Base-by-base conservation (phyloP, 768 basidiomycete genomes). In the Rubroboletus pulcherrimus region DNA sequence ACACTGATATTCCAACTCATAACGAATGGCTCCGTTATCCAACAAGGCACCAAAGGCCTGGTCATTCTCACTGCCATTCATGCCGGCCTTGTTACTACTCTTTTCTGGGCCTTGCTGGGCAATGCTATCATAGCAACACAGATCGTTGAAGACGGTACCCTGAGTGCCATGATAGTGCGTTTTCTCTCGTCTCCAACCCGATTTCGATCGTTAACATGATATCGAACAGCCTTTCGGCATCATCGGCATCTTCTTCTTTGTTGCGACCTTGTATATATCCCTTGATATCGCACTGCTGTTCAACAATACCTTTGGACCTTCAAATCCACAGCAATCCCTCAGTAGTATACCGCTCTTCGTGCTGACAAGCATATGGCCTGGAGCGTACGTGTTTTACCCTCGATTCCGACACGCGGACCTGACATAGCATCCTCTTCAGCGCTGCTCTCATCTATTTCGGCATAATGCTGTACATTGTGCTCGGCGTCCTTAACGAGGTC, bases 141-240 rank as follows among this genome's bases (percentile, higher is more conserved):
- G 72, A 68, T 94, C 47, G 89, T 98, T 52, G 96, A 98, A 69
- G 96, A 91, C 65, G 96, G 93, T 7, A 91, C 91, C 0, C 74
- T 85, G 34, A 81, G 81, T 61, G 82, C 86, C 55, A 58, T 90
- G 46, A 73, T 88, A 51, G 88, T 90, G 51, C 62, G 81, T 81
- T 45, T 29, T 15, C 57, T 29, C 49, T 53, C 26, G 37, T 43
- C 54, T 30, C 21, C 30, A 30, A 9, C 21, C 12, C 26, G 7
- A 46, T 24, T 11, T 35, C 29, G 7, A 33, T 31, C 17, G 12
- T 24, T 61, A 19, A 63, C 44, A 3, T 29, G 17, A 40, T 30
- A 31, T 39, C 5, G 14, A 30, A 39, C 59, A 91, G 89, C 91
- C 91, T 3, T 81, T 86, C 61, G 75, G 72, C 56, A 73, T 85